These are phyloP conservation scores for Pecoramyces ruminantium DNA, from an alignment of 192 early-diverging fungal species.

Conservation along the genomic window DNA sequence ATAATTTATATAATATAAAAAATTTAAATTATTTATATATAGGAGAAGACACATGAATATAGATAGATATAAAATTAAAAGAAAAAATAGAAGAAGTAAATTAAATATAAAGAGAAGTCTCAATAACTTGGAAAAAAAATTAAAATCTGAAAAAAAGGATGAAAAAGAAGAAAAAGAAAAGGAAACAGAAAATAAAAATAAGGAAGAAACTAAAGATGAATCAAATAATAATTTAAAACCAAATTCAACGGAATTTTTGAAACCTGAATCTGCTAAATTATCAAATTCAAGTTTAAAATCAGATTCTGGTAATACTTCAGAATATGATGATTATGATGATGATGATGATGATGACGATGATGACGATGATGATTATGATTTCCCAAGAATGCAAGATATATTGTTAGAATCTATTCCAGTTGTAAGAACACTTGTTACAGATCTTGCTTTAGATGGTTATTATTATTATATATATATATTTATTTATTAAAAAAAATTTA, in stretches of 20 bases:
- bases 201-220: slow-evolving; percentile 36
- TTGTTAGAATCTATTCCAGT: slow-evolving; percentile 64
- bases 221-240: slow-evolving; percentile 8
- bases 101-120: not conserved
- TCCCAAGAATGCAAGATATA: slow-evolving; percentile 55
- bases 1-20: too few species aligned
- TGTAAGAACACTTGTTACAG: slow-evolving; percentile 60
- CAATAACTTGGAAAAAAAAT: not conserved
- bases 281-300: too few species aligned
- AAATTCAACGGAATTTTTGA: not conserved
- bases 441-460: slow-evolving; percentile 68
- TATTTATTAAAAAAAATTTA: too few species aligned
- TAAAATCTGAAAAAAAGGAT: slow-evolving; percentile 1
- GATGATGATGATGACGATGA: not conserved
- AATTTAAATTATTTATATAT: too few species aligned
- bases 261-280: too few species aligned
- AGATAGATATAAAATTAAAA: not conserved
- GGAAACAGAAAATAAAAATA: not conserved
- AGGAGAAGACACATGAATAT: not conserved
- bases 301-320: too few species aligned
- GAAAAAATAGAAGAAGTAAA: not conserved
- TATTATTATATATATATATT: too few species aligned
- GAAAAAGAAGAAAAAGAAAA: slow-evolving; percentile 24
- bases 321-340: slow-evolving; percentile 15
- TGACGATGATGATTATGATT: slow-evolving; percentile 36